phyloP scores from a whole-genome alignment of 2,329 filamentous ascomycete species.

The Amylocarpus encephaloides region DNA sequence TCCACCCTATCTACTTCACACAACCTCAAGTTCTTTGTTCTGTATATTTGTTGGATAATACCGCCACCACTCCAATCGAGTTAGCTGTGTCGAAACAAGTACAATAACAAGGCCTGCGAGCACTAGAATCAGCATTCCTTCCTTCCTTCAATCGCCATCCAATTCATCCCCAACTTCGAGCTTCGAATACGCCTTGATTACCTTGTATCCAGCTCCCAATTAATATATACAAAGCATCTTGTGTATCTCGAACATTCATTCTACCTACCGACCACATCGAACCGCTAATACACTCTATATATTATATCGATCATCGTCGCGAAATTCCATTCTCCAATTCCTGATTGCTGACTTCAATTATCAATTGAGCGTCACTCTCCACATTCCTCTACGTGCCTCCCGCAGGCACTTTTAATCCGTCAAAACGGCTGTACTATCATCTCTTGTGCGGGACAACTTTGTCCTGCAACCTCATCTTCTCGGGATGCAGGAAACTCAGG shows the following conservation, averaged over 20 bases:
- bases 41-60: constrained; percentile 18
- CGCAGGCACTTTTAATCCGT: constrained; percentile 45
- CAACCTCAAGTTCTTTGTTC: constrained; percentile 32
- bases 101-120: not conserved
- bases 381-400: constrained; percentile 30
- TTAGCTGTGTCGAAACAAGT: not conserved
- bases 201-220: not conserved
- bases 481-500: constrained; percentile 83
- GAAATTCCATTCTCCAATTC: not conserved
- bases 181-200: not conserved
- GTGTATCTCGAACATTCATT: constrained; percentile 19
- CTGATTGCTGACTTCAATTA: constrained; percentile 7
- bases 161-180: not conserved
- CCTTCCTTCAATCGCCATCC: not conserved
- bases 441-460: constrained; percentile 73
- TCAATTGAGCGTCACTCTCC: constrained; percentile 16
- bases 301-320: not conserved
- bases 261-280: constrained; percentile 13
- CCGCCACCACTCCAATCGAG: not conserved
- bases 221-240: constrained; percentile 19
- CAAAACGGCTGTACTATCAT: constrained; percentile 80
- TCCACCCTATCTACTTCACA: constrained; percentile 24
- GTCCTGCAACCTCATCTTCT: constrained; percentile 78
- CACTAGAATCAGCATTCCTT: constrained; percentile 6
- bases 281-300: constrained; percentile 9